Evolutionary conservation across 129 eudicot species (phyloP).

Genomic region (Saposhnikovia divaricata): DNA sequence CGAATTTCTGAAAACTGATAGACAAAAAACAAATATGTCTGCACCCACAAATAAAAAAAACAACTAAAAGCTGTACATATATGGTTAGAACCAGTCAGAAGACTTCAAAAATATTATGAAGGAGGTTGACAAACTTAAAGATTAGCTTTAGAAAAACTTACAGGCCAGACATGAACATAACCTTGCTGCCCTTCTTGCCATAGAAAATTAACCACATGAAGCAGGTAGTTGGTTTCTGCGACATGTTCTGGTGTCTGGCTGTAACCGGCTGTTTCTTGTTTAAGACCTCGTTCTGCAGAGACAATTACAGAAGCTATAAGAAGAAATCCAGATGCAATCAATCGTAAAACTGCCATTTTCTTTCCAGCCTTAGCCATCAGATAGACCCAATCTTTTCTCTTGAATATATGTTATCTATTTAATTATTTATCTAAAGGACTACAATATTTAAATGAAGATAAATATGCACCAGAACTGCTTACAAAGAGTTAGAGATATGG

Average conservation of each 20-base stretch:
- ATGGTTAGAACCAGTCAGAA: not conserved
- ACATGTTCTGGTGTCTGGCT: slow-evolving; percentile 5
- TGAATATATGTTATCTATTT: not conserved
- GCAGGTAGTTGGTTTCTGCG: slow-evolving; percentile 9
- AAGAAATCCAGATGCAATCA: not conserved
- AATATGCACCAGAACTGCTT: not conserved
- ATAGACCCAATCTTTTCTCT: not conserved
- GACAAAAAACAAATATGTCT: not conserved
- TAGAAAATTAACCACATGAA: slow-evolving; percentile 9
- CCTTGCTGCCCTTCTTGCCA: slow-evolving; percentile 14
- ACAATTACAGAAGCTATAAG: slow-evolving; percentile 12
- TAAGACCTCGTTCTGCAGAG: slow-evolving; percentile 11
- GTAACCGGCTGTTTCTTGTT: not conserved
- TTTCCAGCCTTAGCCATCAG: slow-evolving; percentile 8
- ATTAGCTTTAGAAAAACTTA: not conserved
- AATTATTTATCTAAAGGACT: not conserved
- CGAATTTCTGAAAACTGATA: not conserved
- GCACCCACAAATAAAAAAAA: not conserved
- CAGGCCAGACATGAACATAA: slow-evolving; percentile 23
- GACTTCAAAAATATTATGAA: not conserved
- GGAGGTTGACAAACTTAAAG: not conserved
- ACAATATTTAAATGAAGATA: not conserved
- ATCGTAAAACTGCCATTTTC: not conserved
- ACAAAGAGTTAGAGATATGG: not conserved
- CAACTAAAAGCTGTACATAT: not conserved